Evolutionary conservation across 345 rosid species (phyloP).

Genomic region (Hibiscus tridactylites): DNA sequence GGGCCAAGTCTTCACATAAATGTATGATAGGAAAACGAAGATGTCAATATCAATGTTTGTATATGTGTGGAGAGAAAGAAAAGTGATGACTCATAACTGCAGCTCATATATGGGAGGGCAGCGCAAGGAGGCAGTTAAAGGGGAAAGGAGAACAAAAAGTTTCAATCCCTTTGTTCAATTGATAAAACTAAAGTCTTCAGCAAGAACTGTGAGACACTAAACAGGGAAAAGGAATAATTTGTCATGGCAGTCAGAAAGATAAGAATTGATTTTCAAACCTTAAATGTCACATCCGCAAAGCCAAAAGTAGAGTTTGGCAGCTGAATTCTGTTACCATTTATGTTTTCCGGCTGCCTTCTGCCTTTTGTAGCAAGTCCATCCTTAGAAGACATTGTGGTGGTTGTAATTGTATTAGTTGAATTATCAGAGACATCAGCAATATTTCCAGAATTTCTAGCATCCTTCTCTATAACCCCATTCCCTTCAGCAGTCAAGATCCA

Average conservation of each 20-base stretch:
- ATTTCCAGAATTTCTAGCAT: slow-evolving; percentile 20
- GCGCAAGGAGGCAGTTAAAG: background rate
- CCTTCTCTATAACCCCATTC: slow-evolving; percentile 36
- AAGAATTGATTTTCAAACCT: slow-evolving; percentile 37
- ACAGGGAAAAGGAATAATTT: too few relatives aligned
- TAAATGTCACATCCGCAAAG: slow-evolving; percentile 41
- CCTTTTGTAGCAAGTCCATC: slow-evolving; percentile 29
- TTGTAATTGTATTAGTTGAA: slow-evolving; percentile 14
- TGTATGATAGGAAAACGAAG: background rate
- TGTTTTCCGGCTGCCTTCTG: slow-evolving; percentile 25
- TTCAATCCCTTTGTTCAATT: background rate
- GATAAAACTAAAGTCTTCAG: background rate
- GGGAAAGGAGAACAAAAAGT: background rate
- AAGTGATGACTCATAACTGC: background rate
- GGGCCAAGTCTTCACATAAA: background rate
- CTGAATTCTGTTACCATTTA: slow-evolving; percentile 29
- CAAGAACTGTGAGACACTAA: too few relatives aligned
- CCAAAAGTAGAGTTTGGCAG: slow-evolving; percentile 23
- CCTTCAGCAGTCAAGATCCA: slow-evolving; percentile 90
- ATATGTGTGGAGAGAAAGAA: background rate
- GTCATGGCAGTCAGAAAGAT: too few relatives aligned
- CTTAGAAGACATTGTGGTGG: slow-evolving; percentile 18
- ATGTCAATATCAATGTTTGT: background rate
- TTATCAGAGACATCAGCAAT: slow-evolving; percentile 24
- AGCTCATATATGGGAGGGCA: background rate